Conservation (phyloP, 2,329 filamentous ascomycete species). For the Botrytis medusae region DNA sequence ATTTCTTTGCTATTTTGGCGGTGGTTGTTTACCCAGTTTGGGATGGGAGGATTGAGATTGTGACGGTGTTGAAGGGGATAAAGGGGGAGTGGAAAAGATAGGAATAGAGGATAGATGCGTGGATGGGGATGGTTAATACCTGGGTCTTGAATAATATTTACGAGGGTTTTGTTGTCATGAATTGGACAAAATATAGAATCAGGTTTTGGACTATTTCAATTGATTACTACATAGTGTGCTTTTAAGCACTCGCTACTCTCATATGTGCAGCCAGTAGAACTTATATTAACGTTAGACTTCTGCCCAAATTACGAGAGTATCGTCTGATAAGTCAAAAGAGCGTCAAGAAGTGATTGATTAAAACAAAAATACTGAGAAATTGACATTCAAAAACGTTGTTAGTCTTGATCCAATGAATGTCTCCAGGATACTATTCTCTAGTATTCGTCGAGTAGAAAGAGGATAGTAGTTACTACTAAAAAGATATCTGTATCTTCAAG, state of each 20-base stretch:
- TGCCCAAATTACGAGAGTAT: neutral
- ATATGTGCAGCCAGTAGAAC: neutral
- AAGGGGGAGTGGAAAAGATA: neutral
- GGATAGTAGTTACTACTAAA: neutral
- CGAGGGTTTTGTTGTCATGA: neutral
- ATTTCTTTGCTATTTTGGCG: conserved; percentile 48
- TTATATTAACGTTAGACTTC: neutral
- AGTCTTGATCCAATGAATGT: neutral
- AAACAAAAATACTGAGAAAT: neutral
- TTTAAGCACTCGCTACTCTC: neutral
- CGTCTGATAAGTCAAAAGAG: neutral
- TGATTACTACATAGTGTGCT: neutral
- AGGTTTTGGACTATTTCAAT: neutral
- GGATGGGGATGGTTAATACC: neutral
- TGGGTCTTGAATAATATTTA: neutral
- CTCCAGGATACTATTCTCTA: neutral
- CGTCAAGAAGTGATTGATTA: neutral
- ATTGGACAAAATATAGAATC: neutral
- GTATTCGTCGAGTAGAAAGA: neutral
- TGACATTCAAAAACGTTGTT: neutral
- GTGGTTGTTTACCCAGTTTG: conserved; percentile 50
- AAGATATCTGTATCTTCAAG: neutral
- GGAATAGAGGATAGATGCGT: neutral
- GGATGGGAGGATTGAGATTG: conserved; percentile 47
- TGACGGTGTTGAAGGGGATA: neutral